phyloP scores from a whole-genome alignment of 306 rosid species.

The Castanea sativa region DNA sequence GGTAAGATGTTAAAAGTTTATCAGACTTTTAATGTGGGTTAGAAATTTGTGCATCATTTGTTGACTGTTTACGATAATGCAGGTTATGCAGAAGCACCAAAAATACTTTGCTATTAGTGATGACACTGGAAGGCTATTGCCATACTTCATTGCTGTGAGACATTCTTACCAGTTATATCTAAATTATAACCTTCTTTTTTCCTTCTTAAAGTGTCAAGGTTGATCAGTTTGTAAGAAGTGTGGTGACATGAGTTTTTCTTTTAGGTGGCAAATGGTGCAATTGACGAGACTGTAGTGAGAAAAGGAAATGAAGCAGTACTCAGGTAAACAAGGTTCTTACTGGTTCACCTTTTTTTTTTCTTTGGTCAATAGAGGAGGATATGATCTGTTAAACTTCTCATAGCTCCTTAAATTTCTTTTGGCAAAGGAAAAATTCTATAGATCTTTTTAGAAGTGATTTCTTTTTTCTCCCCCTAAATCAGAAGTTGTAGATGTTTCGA shows the following conservation, averaged over 20 bases:
- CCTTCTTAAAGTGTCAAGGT: conserved; percentile 1
- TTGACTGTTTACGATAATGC: conserved; percentile 25
- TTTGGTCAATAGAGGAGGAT: background rate
- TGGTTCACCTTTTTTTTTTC: background rate
- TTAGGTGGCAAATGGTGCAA: conserved; percentile 90
- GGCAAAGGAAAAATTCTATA: no score
- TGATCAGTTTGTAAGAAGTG: background rate
- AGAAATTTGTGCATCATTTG: conserved; percentile 10
- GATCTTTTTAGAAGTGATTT: no score
- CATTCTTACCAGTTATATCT: conserved; percentile 16
- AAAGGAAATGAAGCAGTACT: conserved; percentile 98
- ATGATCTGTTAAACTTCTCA: background rate
- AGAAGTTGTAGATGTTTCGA: background rate
- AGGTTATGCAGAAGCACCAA: conserved; percentile 99
- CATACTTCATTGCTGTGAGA: conserved; percentile 89
- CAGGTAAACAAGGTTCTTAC: conserved; percentile 40
- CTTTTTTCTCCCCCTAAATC: background rate
- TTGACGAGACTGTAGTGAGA: conserved; percentile 62
- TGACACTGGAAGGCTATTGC: conserved; percentile 60
- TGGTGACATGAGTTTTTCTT: conserved; percentile 18
- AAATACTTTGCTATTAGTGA: conserved; percentile 77
- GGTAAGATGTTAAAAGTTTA: conserved; percentile 49
- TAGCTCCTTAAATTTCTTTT: background rate
- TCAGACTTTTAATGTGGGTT: background rate
- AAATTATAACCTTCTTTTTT: conserved; percentile 6